Percentiles rank a stretch among this genome's conserved stretches.
These are phyloP conservation scores for Thraustotheca clavata DNA, from an alignment of 352 stramenopile species.

Conservation along the genomic window DNA sequence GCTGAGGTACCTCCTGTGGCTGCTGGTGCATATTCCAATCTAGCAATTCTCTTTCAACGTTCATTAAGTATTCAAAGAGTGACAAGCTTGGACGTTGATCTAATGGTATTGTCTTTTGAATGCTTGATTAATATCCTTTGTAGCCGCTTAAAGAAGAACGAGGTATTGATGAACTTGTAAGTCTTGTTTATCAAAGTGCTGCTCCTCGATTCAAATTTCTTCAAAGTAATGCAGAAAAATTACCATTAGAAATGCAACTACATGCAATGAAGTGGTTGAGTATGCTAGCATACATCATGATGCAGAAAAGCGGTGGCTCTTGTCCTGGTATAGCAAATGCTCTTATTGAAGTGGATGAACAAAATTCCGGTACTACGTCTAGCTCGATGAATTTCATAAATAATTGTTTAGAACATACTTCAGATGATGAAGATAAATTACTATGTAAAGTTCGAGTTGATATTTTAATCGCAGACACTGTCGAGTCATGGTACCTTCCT, in stretches of 20 bases:
- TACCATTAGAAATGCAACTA: slow-evolving; percentile 51
- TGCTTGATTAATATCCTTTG: neutral
- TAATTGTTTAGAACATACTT: neutral
- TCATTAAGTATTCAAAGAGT: slow-evolving; percentile 26
- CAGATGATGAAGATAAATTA: slow-evolving; percentile 40
- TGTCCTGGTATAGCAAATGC: slow-evolving; percentile 58
- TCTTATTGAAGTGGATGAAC: slow-evolving; percentile 54
- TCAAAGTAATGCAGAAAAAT: slow-evolving; percentile 30
- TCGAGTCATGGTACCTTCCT: slow-evolving; percentile 49
- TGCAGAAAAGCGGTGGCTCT: slow-evolving; percentile 56
- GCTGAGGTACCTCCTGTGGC: slow-evolving; percentile 24
- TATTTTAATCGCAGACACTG: slow-evolving; percentile 35
- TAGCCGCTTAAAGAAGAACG: slow-evolving; percentile 4
- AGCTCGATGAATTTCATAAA: slow-evolving; percentile 10
- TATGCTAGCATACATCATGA: slow-evolving; percentile 80
- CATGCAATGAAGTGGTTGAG: slow-evolving; percentile 52
- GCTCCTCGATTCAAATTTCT: slow-evolving; percentile 47
- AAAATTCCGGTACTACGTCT: neutral
- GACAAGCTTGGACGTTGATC: neutral
- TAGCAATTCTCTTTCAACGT: slow-evolving; percentile 34
- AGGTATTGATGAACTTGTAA: slow-evolving; percentile 53
- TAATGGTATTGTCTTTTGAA: neutral
- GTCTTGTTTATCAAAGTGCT: slow-evolving; percentile 56
- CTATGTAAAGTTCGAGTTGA: slow-evolving; percentile 52
- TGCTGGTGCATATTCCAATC: slow-evolving; percentile 53